phyloP scores from a whole-genome alignment of 2,329 filamentous ascomycete species.

The Trichoderma sp. region DNA sequence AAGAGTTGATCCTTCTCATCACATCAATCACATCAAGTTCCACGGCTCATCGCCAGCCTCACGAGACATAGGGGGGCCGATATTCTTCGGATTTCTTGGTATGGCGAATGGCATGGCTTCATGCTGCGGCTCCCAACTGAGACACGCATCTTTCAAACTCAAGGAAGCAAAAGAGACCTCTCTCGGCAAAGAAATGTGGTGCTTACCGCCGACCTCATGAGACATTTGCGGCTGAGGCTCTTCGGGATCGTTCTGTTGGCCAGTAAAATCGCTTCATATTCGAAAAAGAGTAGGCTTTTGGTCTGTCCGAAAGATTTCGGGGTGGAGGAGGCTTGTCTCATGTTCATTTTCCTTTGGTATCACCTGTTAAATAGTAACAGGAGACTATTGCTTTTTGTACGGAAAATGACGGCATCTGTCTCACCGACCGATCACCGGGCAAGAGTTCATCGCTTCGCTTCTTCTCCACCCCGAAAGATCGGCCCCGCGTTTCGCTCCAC shows the following conservation, averaged over 20 bases:
- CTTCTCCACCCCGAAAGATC: neutral
- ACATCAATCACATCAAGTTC: neutral
- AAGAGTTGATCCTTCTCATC: neutral
- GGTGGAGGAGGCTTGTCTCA: neutral
- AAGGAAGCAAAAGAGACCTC: neutral
- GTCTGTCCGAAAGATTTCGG: neutral
- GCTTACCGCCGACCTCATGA: neutral
- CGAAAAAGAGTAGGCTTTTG: neutral
- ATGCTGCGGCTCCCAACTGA: neutral
- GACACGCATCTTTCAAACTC: neutral
- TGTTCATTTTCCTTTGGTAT: neutral
- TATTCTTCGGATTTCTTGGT: neutral
- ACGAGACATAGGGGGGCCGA: neutral
- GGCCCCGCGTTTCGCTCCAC: neutral
- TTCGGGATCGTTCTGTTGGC: neutral
- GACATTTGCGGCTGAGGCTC: neutral
- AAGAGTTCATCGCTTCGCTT: neutral
- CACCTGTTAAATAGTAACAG: neutral
- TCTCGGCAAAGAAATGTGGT: neutral
- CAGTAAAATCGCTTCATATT: neutral
- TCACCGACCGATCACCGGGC: neutral
- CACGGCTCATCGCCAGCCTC: neutral
- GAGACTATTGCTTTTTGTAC: neutral
- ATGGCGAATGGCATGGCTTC: neutral
- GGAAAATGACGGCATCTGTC: neutral